Base-by-base conservation (phyloP, 257 asterid genomes). In the Lycium barbarum region DNA sequence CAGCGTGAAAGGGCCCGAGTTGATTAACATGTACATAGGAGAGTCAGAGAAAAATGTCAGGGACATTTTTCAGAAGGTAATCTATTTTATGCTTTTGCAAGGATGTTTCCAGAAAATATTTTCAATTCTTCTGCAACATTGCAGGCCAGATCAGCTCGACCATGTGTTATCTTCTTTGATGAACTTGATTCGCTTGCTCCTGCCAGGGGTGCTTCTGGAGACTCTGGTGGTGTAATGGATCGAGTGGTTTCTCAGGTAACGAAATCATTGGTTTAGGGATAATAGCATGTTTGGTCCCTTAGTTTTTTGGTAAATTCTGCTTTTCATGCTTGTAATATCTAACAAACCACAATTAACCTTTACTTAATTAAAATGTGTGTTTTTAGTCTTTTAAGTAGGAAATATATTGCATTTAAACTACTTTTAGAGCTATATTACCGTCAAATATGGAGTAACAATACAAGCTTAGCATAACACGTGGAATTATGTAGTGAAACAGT, bases 171-270 rank as follows among this genome's bases (percentile, higher is more conserved):
- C 86, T 97, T 97, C 91, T 97, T 97, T 55, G 98, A 96, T 83
- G 98, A 97, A 87, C 99, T 97, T 22, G 99, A 97, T 85, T 97
- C 98, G 6, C 98, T 97, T 88, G 98, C 98, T 87, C 99, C 99
- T 33, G 98, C 98, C 81, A 92, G 99, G 86, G 99, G 99, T 55
- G 99, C 96, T 83, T 93, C 98, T 87, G 98, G 99, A 79, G 99
- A 97, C 90, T 97, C 99, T 55, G 99, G 98, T 55, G 99, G 98
- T 58, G 98, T 96, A 38, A 95, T 95, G 99, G 99, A 97, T 89
- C 91, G 99, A 72, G 98, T 95, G 65, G 98, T 97, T 87, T 97
- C 99, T 88, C 99, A 95, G 99, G 99, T 96, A 85, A 81, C 51
- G n/a, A 81, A 13, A 7, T 38, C 57, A n/a, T 22, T 47, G 1